Evolutionary conservation across 306 rosid genomes (phyloP).

Genomic region (Morella rubra): DNA sequence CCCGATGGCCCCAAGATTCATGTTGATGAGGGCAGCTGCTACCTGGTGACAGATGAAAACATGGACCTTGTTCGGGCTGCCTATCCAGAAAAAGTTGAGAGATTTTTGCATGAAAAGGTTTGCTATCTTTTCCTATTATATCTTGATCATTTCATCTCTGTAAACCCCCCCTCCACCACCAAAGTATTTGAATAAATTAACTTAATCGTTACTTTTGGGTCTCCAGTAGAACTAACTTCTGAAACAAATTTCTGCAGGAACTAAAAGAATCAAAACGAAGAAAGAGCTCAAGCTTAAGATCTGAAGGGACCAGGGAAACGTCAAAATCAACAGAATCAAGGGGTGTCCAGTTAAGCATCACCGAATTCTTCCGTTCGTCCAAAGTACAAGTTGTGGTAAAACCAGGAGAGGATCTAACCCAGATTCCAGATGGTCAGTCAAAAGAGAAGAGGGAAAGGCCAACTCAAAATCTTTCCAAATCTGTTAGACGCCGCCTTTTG

Average conservation of each 20-base stretch:
- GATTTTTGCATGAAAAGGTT: conserved; percentile 79
- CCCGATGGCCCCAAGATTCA: conserved; percentile 46
- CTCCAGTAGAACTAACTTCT: neutral
- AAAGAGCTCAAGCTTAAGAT: conserved; percentile 35
- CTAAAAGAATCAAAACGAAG: conserved; percentile 50
- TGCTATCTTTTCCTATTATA: too few relatives aligned
- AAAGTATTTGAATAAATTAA: neutral
- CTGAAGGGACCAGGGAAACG: conserved; percentile 35
- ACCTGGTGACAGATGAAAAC: conserved; percentile 85
- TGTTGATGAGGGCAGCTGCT: conserved; percentile 48
- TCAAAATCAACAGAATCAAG: conserved; percentile 41
- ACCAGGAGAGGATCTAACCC: conserved; percentile 40
- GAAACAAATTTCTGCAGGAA: conserved; percentile 51
- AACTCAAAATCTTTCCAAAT: conserved; percentile 53
- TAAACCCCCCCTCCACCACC: too few relatives aligned
- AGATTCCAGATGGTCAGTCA: conserved; percentile 29
- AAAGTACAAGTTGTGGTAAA: conserved; percentile 44
- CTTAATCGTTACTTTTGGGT: neutral
- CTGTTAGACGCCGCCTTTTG: conserved; percentile 83
- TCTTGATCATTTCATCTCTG: neutral
- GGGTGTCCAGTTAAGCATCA: conserved; percentile 58
- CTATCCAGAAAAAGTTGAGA: conserved; percentile 62
- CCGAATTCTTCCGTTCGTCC: conserved; percentile 62
- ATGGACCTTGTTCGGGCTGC: conserved; percentile 76
- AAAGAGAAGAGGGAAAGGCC: conserved; percentile 47